Base-by-base conservation (phyloP, 805 yeast species). In the Candida quercuum region DNA sequence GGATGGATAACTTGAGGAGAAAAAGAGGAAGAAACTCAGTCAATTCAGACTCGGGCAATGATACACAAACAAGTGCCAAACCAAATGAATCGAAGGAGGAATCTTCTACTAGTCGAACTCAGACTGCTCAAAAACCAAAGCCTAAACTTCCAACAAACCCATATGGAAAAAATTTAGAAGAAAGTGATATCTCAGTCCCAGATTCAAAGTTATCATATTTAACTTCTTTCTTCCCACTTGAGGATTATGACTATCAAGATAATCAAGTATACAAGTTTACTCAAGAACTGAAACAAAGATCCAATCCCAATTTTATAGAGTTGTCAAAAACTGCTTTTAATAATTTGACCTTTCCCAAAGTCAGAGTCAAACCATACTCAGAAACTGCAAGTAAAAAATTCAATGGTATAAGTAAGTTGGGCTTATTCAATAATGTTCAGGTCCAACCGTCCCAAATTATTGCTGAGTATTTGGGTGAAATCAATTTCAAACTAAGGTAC, bases 391-490 rank as follows among this genome's bases (percentile, higher is more conserved):
- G 71, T 68, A 74, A 57, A 64, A 78, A 64, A 41, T 57, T 59
- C 40, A 63, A 59, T 22, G 96, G 96, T 0, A 72, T 86, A 29
- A 70, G 86, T 2, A 79, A 76, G 44, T 56, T 82, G 36, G 88
- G 91, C 0, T 62, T 88, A 7, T 81, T 72, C 41, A 46, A 71
- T 3, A 59, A 57, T 17, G 22, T 35, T 2, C 32, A 43, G 0
- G 58, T 81, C 15, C 67, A 71, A 1, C 60, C 64, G 29, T 74
- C 71, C 15, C 69, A 76, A 1, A 63, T 74, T 4, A 58, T 87
- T 7, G 63, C 70, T 19, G 88, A 86, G 54, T 70, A 77, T 40
- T 57, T 77, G 7, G 98, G 98, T 6, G 89, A 83, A 47, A 59
- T 91, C 3, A 81, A 78, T 45, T 66, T 74, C 36, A 81, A 78